These are phyloP conservation scores for Fusarium chuoi DNA, from an alignment of 2,329 filamentous ascomycete species.

Conservation along the genomic window DNA sequence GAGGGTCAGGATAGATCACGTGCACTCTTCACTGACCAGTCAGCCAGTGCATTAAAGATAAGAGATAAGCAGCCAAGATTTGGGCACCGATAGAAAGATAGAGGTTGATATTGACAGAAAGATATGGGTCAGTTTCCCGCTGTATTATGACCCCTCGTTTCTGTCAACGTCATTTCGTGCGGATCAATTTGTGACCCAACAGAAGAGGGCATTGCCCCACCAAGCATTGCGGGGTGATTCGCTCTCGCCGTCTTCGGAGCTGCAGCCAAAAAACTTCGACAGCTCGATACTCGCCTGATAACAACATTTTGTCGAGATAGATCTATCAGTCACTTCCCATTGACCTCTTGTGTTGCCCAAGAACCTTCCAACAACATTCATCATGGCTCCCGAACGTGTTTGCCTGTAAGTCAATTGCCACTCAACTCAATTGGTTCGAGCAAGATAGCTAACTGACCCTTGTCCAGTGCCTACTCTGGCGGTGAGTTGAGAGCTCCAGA, in stretches of 20 bases:
- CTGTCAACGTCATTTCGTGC: neutral
- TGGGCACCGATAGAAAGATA: neutral
- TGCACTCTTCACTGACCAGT: neutral
- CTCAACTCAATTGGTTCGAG: neutral
- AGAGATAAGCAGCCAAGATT: neutral
- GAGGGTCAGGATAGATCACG: neutral
- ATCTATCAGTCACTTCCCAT: neutral
- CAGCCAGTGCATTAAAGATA: neutral
- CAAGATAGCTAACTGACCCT: slow-evolving; percentile 10
- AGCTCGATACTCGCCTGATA: neutral
- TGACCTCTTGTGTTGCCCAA: neutral
- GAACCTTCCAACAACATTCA: neutral
- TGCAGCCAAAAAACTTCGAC: neutral
- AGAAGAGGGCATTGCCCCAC: neutral
- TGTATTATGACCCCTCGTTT: neutral
- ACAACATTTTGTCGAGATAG: neutral
- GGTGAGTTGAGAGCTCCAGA: slow-evolving; percentile 18
- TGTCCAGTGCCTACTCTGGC: slow-evolving; percentile 39
- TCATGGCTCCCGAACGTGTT: slow-evolving; percentile 35
- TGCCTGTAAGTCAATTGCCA: slow-evolving; percentile 32
- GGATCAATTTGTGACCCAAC: neutral
- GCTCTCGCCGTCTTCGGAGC: neutral
- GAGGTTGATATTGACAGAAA: neutral
- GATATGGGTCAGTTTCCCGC: neutral
- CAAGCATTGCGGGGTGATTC: neutral